phyloP scores from a whole-genome alignment of 1,284 basidiomycete species.

The Tylopilus orsonianus region DNA sequence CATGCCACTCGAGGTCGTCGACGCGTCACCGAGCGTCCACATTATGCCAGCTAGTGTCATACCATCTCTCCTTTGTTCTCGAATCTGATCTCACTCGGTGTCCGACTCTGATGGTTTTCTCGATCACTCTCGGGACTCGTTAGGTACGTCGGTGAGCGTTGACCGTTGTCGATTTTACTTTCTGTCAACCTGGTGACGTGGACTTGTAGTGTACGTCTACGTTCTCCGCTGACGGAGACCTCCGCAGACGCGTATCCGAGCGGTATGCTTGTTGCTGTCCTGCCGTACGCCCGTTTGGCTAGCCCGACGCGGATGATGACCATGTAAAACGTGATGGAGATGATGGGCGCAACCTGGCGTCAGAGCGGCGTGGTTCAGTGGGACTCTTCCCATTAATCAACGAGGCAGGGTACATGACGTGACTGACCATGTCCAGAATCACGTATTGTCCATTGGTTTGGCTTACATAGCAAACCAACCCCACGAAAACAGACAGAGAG shows the following conservation, averaged over 20 bases:
- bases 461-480: neutral
- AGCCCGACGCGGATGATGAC: slow-evolving; percentile 1
- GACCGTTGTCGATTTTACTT: neutral
- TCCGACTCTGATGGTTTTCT: neutral
- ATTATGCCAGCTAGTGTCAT: neutral
- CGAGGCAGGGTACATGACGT: neutral
- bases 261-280: neutral
- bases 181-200: neutral
- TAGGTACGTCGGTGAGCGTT: neutral
- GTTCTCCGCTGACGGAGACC: neutral
- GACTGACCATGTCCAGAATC: neutral
- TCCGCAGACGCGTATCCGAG: neutral
- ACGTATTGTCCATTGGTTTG: slow-evolving; percentile 1
- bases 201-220: neutral
- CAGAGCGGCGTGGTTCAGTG: neutral
- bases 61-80: neutral
- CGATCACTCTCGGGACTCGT: neutral
- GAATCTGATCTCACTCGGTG: neutral
- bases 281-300: neutral
- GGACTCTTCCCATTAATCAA: neutral
- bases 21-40: neutral
- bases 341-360: neutral
- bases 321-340: slow-evolving; percentile 5
- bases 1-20: neutral
- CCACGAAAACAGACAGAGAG: neutral